Evolutionary conservation across 2,329 filamentous ascomycete species (phyloP).

Genomic region (Penicillium sp.): DNA sequence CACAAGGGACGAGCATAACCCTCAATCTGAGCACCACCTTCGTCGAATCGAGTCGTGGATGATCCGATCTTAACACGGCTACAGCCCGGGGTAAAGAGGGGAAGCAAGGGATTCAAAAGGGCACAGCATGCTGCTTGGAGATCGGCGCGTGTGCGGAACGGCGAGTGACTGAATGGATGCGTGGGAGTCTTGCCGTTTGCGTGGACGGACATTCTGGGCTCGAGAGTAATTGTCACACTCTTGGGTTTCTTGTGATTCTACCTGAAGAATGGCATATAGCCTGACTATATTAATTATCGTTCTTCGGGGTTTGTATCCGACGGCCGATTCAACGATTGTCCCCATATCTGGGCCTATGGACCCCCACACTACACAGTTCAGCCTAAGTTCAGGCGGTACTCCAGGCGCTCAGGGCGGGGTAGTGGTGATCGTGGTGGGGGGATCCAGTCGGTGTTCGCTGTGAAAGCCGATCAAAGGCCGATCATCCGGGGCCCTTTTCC

Average conservation of each 20-base stretch:
- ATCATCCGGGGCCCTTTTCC: not conserved
- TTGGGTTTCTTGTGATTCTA: not conserved
- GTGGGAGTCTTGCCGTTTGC: slow-evolving; percentile 37
- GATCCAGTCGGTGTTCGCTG: not conserved
- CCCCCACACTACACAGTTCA: not conserved
- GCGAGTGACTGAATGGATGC: slow-evolving; percentile 34
- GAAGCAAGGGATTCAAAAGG: slow-evolving; percentile 70
- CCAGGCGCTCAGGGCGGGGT: not conserved
- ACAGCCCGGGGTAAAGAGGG: slow-evolving; percentile 70
- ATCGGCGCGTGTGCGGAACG: slow-evolving; percentile 35
- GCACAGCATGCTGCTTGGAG: slow-evolving; percentile 63
- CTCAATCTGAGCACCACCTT: slow-evolving; percentile 76
- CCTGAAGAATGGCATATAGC: not conserved
- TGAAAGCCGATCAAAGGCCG: not conserved
- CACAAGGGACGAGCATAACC: slow-evolving; percentile 75
- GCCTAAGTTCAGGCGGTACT: not conserved
- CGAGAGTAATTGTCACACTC: not conserved
- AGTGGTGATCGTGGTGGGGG: not conserved
- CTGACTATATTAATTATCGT: not conserved
- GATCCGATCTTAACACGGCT: slow-evolving; percentile 70
- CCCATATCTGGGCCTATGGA: not conserved
- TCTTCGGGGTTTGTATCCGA: not conserved
- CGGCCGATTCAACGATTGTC: not conserved
- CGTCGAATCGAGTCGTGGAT: slow-evolving; percentile 76
- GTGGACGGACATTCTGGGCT: slow-evolving; percentile 32